Evolutionary conservation across 192 early-diverging fungal genomes (phyloP).

Genomic region (Spizellomyces punctatus): DNA sequence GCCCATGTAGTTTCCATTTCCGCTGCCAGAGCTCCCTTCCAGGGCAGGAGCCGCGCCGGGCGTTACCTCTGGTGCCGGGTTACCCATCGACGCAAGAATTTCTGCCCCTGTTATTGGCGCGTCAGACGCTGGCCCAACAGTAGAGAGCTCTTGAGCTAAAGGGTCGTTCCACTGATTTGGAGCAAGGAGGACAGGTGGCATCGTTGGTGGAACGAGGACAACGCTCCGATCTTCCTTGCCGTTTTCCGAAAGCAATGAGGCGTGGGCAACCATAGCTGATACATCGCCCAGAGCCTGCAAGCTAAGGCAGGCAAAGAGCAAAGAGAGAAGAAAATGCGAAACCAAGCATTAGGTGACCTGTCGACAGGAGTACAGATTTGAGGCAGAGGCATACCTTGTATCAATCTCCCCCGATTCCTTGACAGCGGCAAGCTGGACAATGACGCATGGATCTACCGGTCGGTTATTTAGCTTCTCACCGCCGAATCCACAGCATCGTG

Average conservation of each 20-base stretch:
- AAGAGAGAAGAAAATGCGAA: neutral
- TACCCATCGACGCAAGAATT: too few relatives aligned
- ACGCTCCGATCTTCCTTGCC: slow-evolving; percentile 6
- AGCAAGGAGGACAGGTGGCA: slow-evolving; percentile 7
- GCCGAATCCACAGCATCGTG: slow-evolving; percentile 80
- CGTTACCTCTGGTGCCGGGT: too few relatives aligned
- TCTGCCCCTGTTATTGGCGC: too few relatives aligned
- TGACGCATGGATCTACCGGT: slow-evolving; percentile 66
- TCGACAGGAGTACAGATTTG: neutral
- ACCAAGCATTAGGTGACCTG: neutral
- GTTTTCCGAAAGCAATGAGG: neutral
- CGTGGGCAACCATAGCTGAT: slow-evolving; percentile 16
- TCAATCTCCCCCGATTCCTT: slow-evolving; percentile 7
- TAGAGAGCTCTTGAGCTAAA: too few relatives aligned
- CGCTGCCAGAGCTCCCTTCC: too few relatives aligned
- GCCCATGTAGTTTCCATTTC: neutral
- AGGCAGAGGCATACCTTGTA: neutral
- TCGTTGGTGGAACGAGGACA: slow-evolving; percentile 17
- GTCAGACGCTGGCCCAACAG: too few relatives aligned
- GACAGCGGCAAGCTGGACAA: slow-evolving; percentile 52
- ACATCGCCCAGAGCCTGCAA: slow-evolving; percentile 15
- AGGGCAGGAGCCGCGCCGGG: too few relatives aligned
- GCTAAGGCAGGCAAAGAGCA: too few relatives aligned
- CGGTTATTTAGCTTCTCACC: slow-evolving; percentile 69
- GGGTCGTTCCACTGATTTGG: too few relatives aligned